Base-by-base conservation (phyloP, 2,329 filamentous ascomycete species). In the Talaromyces sp. region DNA sequence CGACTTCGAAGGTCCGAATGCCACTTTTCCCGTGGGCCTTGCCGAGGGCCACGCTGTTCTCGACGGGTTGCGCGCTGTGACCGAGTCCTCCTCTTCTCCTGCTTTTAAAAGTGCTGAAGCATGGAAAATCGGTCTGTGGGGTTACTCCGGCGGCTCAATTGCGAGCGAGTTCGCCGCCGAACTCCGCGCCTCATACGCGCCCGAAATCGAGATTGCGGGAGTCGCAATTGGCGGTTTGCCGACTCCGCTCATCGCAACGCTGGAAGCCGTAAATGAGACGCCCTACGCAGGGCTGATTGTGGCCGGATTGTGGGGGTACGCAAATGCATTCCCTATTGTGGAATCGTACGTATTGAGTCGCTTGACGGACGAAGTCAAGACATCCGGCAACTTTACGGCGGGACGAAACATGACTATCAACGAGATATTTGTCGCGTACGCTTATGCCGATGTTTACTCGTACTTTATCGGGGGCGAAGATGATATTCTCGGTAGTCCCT, bases 141-240 rank as follows among this genome's bases (percentile, higher is more conserved):
- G 62, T 4, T 64, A 64, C 35, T 64, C 62, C 2, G 62, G 62
- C 5, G 62, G 62, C 33, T 64, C 62, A 11, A 54, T 64, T n/a
- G 56, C 62, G 31, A 64, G 54, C 22, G 62, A 64, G 50, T 60
- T 54, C n/a, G 62, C 62, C 8, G 62, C 62, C 9, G 62, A 64
- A 14, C 54, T 64, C 14, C 56, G 50, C 45, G 45, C 62, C 5
- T 33, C 62, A 3, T 64, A 64, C 6, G 62, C 62, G 2, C 62
- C 62, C 2, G 62, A 64, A 7, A 41, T 64, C 9, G 14, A 50
- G 5, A 64, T 64, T 22, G 56, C 56, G 19, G 62, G 56, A 10
- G 62, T 64, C 22, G 62, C 62, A 0, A 60, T 64, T 24, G 62
- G 62, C n/a, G 62, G 62, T 24, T 49, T 60, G 5, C 56, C 62